phyloP scores from a whole-genome alignment of 495 filamentous ascomycete genomes.

The Penicillium atrosanguineum region DNA sequence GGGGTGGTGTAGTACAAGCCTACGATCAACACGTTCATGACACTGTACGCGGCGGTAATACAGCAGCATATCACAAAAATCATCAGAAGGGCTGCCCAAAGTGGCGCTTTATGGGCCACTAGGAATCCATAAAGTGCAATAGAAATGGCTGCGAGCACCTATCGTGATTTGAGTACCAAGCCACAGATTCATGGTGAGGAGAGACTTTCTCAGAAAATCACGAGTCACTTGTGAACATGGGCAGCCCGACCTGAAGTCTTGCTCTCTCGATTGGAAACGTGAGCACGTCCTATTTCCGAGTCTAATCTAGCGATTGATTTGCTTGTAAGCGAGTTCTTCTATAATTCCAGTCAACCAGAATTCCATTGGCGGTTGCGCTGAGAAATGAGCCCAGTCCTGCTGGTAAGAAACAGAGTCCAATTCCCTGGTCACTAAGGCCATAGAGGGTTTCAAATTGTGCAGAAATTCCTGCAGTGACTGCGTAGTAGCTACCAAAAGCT shows the following conservation, averaged over 20 bases:
- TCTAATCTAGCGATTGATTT: slow-evolving; percentile 38
- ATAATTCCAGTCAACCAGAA: slow-evolving; percentile 54
- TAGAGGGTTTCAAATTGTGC: slow-evolving; percentile 27
- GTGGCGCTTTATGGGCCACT: slow-evolving; percentile 23
- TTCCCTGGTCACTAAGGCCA: slow-evolving; percentile 30
- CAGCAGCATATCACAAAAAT: slow-evolving; percentile 52
- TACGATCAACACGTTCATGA: slow-evolving; percentile 44
- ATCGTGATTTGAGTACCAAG: not conserved
- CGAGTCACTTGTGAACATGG: slow-evolving; percentile 23
- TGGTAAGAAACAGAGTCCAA: slow-evolving; percentile 39
- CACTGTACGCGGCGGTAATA: slow-evolving; percentile 53
- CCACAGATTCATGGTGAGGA: not conserved
- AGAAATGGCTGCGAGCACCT: slow-evolving; percentile 17
- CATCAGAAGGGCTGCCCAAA: slow-evolving; percentile 49
- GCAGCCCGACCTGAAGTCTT: slow-evolving; percentile 40
- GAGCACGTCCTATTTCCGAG: slow-evolving; percentile 37
- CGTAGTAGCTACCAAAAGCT: slow-evolving; percentile 38
- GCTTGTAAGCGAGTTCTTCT: slow-evolving; percentile 22
- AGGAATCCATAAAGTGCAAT: slow-evolving; percentile 18
- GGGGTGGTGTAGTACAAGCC: slow-evolving; percentile 61
- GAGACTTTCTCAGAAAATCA: not conserved
- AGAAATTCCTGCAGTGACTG: slow-evolving; percentile 34
- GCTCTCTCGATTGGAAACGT: slow-evolving; percentile 44
- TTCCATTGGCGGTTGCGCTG: slow-evolving; percentile 76
- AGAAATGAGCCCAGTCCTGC: slow-evolving; percentile 57